These are phyloP conservation scores for Saraca asoca DNA, from an alignment of 331 rosid species.

Conservation along the genomic window DNA sequence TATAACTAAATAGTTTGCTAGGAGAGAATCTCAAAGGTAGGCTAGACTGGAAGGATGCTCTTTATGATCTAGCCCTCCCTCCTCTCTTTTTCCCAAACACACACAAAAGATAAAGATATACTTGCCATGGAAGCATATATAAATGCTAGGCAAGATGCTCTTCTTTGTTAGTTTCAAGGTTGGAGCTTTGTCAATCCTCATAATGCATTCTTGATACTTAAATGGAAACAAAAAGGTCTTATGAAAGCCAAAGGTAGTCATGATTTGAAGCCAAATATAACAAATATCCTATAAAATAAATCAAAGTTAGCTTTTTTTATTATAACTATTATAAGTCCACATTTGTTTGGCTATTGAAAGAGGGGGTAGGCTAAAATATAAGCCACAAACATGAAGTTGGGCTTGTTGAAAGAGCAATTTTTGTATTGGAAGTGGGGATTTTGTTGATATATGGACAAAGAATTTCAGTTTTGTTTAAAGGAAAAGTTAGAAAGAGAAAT, in stretches of 20 bases:
- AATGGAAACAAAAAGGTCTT: slow-evolving; percentile 31
- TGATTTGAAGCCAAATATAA: slow-evolving; percentile 20
- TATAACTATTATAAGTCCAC: neutral
- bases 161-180: slow-evolving; percentile 72
- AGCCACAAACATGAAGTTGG: neutral
- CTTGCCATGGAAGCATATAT: slow-evolving; percentile 81
- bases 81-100: no score
- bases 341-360: no score
- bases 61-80: no score
- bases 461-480: slow-evolving; percentile 3
- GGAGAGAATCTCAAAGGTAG: slow-evolving; percentile 27
- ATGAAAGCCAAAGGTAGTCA: slow-evolving; percentile 17
- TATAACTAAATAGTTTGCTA: slow-evolving; percentile 17
- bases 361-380: neutral
- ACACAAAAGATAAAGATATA: no score
- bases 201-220: slow-evolving; percentile 86
- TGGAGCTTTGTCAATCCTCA: slow-evolving; percentile 71
- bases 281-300: slow-evolving; percentile 11
- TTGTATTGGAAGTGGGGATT: no score
- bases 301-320: slow-evolving; percentile 12
- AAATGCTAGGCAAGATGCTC: slow-evolving; percentile 83
- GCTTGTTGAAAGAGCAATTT: no score
- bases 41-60: no score
- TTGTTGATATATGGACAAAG: no score
- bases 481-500: neutral